Conservation (phyloP, 1,139 yeast genomes). For the Entelexis sorbosivorans region DNA sequence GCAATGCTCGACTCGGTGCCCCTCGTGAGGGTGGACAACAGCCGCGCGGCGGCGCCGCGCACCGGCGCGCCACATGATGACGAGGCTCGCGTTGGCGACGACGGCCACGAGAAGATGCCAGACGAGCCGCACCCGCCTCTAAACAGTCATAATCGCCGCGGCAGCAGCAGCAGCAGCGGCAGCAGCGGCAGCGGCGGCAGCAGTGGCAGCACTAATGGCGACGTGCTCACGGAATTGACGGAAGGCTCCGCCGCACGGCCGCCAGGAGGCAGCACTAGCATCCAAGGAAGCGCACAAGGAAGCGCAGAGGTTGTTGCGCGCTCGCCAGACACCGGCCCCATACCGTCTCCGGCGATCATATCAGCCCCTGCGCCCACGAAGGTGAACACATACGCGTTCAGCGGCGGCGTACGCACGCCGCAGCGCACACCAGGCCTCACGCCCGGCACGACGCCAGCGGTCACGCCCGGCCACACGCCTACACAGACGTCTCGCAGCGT, state of each 20-base stretch:
- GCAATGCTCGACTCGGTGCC: slow-evolving; percentile 2
- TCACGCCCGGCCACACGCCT: not conserved
- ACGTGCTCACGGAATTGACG: too few species aligned
- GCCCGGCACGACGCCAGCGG: not conserved
- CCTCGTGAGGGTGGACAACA: not conserved
- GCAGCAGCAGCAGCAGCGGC: too few species aligned
- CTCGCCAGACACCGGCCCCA: not conserved
- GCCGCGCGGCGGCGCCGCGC: not conserved
- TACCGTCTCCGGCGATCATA: not conserved
- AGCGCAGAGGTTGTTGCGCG: too few species aligned
- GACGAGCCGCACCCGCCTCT: too few species aligned
- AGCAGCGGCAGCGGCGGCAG: too few species aligned
- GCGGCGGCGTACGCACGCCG: slow-evolving; percentile 1
- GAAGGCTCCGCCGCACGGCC: too few species aligned
- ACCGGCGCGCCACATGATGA: not conserved
- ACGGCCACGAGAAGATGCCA: not conserved
- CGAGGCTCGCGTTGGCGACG: not conserved
- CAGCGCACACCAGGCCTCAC: not conserved
- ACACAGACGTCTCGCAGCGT: not conserved
- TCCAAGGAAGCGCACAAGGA: too few species aligned
- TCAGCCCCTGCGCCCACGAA: not conserved
- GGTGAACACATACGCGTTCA: slow-evolving; percentile 1
- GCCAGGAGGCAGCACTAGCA: too few species aligned
- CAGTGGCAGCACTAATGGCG: too few species aligned
- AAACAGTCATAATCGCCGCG: too few species aligned